These are phyloP conservation scores for Azolla pinnata DNA, from an alignment of 75 land plant genomes.

Conservation along the genomic window DNA sequence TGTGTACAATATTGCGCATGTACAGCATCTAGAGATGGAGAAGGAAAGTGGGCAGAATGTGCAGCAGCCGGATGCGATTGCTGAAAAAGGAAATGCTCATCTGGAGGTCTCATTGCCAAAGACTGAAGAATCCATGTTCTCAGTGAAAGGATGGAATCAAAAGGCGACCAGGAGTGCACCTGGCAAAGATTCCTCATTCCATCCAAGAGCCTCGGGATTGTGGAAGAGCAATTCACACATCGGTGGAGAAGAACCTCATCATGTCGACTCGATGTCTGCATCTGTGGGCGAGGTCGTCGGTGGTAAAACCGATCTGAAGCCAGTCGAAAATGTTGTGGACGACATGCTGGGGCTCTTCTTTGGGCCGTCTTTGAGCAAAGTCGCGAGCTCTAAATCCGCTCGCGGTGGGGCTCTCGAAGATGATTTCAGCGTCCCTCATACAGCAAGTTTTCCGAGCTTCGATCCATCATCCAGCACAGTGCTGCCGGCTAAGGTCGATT, in stretches of 20 bases:
- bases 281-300: too few relatives aligned
- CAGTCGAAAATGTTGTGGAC: constrained; percentile 2
- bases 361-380: constrained; percentile 1
- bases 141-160: constrained; percentile 1
- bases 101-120: not conserved
- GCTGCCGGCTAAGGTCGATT: not conserved
- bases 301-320: too few relatives aligned
- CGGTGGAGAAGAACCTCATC: too few relatives aligned
- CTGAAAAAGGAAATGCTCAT: not conserved
- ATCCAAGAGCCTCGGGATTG: too few relatives aligned
- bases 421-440: not conserved
- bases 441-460: not conserved
- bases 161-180: not conserved
- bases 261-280: too few relatives aligned
- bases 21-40: constrained; percentile 7
- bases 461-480: not conserved
- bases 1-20: too few relatives aligned
- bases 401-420: too few relatives aligned
- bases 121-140: constrained; percentile 1
- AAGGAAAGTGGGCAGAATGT: too few relatives aligned
- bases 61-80: not conserved
- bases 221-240: too few relatives aligned
- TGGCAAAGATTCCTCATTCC: not conserved
- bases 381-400: not conserved
- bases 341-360: constrained; percentile 7